phyloP scores from a whole-genome alignment of 805 yeast species.

The Candida ponderosae region DNA sequence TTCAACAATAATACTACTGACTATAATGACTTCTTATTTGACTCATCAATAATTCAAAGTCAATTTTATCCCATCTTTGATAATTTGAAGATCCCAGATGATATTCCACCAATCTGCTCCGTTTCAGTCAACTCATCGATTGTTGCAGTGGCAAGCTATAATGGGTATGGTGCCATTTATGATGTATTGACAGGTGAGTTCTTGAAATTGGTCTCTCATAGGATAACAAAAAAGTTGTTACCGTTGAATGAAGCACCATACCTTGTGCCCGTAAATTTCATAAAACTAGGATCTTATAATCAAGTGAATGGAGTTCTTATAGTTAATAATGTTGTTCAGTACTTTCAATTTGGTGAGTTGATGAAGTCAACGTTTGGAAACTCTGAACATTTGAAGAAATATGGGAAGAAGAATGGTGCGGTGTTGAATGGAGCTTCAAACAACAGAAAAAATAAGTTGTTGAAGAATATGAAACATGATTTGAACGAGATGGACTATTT shows the following conservation, averaged over 20 bases:
- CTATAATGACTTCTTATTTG: too few relatives aligned
- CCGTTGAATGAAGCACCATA: constrained; percentile 4
- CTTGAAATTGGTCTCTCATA: constrained; percentile 8
- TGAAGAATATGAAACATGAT: constrained; percentile 12
- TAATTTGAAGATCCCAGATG: constrained; percentile 8
- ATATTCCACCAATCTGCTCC: constrained; percentile 9
- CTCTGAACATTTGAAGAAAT: background rate
- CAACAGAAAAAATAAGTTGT: constrained; percentile 13
- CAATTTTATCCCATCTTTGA: constrained; percentile 9
- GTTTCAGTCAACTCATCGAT: constrained; percentile 16
- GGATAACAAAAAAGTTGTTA: constrained; percentile 12
- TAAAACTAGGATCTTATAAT: constrained; percentile 6
- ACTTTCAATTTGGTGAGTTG: constrained; percentile 16
- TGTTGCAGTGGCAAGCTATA: constrained; percentile 13
- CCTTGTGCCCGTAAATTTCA: constrained; percentile 10
- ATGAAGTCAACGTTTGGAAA: background rate
- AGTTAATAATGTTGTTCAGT: constrained; percentile 13
- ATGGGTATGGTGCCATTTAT: constrained; percentile 17
- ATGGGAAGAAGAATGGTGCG: constrained; percentile 6
- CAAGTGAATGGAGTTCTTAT: constrained; percentile 11
- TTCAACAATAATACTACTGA: too few relatives aligned
- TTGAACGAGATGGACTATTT: constrained; percentile 14
- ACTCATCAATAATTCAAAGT: background rate
- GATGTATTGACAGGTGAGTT: constrained; percentile 14
- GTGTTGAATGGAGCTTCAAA: constrained; percentile 5